Percentiles rank a stretch among this genome's conserved stretches.
Conservation (phyloP, 257 asterid genomes). For the Agastache rugosa region DNA sequence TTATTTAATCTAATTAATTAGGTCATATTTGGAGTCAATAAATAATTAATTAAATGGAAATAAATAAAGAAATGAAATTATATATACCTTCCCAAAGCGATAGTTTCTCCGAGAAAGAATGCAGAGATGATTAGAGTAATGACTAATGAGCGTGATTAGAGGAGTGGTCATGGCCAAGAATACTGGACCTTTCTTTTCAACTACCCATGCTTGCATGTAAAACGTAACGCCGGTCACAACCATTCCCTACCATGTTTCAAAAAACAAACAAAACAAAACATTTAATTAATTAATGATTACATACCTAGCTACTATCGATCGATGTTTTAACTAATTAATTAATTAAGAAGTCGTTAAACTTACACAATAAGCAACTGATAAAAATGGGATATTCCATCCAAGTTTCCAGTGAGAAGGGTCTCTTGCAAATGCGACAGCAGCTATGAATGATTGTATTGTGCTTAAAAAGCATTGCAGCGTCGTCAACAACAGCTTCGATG, state of each 20-base stretch:
- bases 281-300: too few species aligned
- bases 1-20: too few species aligned
- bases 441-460: constrained; percentile 65
- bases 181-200: constrained; percentile 91
- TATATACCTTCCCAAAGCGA: constrained; percentile 74
- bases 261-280: too few species aligned
- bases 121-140: constrained; percentile 69
- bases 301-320: too few species aligned
- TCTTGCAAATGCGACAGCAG: constrained; percentile 65
- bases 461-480: constrained; percentile 73
- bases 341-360: constrained; percentile 31
- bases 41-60: background rate
- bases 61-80: background rate
- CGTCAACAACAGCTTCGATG: constrained; percentile 78
- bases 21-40: too few species aligned
- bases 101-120: constrained; percentile 65
- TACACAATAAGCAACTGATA: constrained; percentile 77
- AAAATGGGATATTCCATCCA: constrained; percentile 65
- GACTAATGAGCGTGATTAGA: constrained; percentile 57
- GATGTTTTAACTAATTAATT: too few species aligned
- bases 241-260: constrained; percentile 61
- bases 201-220: constrained; percentile 85
- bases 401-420: constrained; percentile 71
- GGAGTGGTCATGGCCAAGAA: constrained; percentile 82
- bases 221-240: constrained; percentile 81